Evolutionary conservation across 2,329 filamentous ascomycete genomes (phyloP).

Genomic region (Lasiodiplodia citricola): DNA sequence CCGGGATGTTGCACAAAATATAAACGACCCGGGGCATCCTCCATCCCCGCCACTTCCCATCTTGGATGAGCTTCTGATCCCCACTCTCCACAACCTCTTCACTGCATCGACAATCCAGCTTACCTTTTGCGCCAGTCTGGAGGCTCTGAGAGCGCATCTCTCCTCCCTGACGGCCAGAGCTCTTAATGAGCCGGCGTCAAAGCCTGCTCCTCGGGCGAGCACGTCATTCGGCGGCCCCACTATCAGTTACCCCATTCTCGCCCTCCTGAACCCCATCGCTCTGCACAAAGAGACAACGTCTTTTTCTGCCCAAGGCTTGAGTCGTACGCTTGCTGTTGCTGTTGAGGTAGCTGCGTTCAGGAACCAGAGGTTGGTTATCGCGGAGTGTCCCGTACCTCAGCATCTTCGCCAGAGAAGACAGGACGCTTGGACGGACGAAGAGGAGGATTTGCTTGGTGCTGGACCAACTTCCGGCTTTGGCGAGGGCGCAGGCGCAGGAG

Average conservation of each 20-base stretch:
- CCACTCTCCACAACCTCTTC: constrained; percentile 72
- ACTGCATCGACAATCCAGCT: constrained; percentile 72
- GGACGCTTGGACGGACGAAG: constrained; percentile 58
- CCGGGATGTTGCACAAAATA: constrained; percentile 13
- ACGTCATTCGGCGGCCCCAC: constrained; percentile 32
- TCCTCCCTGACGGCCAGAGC: constrained; percentile 48
- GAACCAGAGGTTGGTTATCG: constrained; percentile 46
- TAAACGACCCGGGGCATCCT: background rate
- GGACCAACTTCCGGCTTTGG: constrained; percentile 57
- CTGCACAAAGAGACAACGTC: constrained; percentile 72
- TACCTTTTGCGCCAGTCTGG: constrained; percentile 75
- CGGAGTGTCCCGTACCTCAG: constrained; percentile 41
- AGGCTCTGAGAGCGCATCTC: constrained; percentile 78
- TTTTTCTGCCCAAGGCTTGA: constrained; percentile 76
- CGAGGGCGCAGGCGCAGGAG: constrained; percentile 40
- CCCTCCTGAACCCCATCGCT: constrained; percentile 69
- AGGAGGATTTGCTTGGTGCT: constrained; percentile 46
- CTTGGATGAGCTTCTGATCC: constrained; percentile 55
- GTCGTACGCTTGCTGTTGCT: constrained; percentile 64
- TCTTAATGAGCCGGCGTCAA: background rate
- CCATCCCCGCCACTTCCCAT: constrained; percentile 29
- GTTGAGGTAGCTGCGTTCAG: constrained; percentile 62
- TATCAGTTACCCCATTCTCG: constrained; percentile 40
- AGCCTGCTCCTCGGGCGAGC: background rate
- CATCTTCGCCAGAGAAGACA: background rate